Base-by-base conservation (phyloP, 371 early-diverging fungal species). In the Circinella minor region DNA sequence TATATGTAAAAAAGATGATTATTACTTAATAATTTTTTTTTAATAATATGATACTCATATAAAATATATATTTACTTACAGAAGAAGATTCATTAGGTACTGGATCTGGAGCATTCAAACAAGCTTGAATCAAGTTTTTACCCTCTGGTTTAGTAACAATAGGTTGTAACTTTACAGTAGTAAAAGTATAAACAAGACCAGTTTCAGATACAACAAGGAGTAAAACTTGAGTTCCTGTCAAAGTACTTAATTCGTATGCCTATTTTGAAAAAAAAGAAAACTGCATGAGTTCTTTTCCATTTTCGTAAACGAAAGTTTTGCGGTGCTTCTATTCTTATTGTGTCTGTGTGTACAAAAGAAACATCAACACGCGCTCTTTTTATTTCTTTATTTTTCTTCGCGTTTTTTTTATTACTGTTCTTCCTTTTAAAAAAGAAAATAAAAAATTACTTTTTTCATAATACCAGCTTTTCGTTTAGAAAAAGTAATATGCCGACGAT, bases 381-480 rank as follows among this genome's bases (percentile, higher is more conserved):
- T 6, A 6, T 43, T 43, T 43, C 3, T 43, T 17, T 46, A n/a
- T 36, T 34, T 65, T 36, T 18, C 11, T 27, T 65, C 65, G 49
- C 65, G 54, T 54, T 14, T 38, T 66, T 27, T 59, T 66, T 36
- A 2, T 20, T 55, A 27, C 13, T 60, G 14, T 38, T 60, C 36
- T 36, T 38, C 36, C 60, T 34, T 43, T 10, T 4, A 62, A 38
- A 39, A 34, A 18, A 39, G 39, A 62, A 37, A 62, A n/a, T 5
- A 62, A 46, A 62, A 4, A 36, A 15, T 67, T 74, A 90, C 94
- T 90, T 98, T 99, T 82, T 99, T 99, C 98, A 99, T 97, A 74
- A 99, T 95, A 55, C 99, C 99, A 39, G 98, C 96, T 81, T 99
- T 99, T 79, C 99, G 89, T 81, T 99, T 99, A 71, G 93, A 93